Conservation (phyloP, 257 asterid species). For the Marsdenia floribunda region DNA sequence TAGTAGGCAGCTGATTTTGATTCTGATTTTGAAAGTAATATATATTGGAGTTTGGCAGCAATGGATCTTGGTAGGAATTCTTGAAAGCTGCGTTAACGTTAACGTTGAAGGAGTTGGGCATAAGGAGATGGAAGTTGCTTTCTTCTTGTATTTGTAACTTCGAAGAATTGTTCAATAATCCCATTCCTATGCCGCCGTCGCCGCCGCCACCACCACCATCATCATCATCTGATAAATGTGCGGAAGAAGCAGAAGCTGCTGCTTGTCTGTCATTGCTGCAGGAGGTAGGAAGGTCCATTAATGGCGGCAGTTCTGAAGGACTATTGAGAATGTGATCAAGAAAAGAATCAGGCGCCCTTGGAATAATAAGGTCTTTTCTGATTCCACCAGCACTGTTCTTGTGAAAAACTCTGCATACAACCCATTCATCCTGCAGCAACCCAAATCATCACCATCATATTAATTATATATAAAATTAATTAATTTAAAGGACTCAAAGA, state of each 20-base stretch:
- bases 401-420: constrained; percentile 59
- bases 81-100: background rate
- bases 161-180: constrained; percentile 12
- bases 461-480: background rate
- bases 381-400: constrained; percentile 35
- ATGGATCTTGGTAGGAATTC: background rate
- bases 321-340: constrained; percentile 47
- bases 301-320: constrained; percentile 40
- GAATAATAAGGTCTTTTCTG: constrained; percentile 31
- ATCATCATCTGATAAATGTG: constrained; percentile 27
- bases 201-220: too few relatives aligned
- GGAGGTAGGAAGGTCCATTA: constrained; percentile 26
- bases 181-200: background rate
- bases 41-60: constrained; percentile 1
- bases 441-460: too few relatives aligned
- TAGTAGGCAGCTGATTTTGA: background rate
- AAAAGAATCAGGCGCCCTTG: constrained; percentile 39
- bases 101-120: background rate
- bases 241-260: constrained; percentile 16
- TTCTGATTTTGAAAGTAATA: constrained; percentile 13
- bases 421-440: constrained; percentile 64
- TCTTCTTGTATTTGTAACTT: background rate
- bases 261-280: constrained; percentile 8
- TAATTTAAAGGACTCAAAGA: background rate
- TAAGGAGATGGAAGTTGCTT: background rate